Evolutionary conservation across 495 filamentous ascomycete genomes (phyloP).

Genomic region (Clavariopsis aquatica): DNA sequence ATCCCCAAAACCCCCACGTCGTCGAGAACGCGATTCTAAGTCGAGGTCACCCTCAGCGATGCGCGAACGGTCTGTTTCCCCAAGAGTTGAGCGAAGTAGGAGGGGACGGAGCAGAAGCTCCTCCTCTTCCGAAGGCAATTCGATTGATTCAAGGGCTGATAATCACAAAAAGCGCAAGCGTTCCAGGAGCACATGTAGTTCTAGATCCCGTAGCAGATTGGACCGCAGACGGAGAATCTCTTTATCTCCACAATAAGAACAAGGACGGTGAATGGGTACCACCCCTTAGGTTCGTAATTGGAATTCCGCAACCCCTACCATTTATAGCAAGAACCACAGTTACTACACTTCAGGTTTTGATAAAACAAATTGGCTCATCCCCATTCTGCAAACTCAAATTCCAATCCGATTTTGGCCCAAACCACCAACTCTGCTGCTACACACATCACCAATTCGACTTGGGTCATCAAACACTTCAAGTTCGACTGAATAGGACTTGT

Average conservation of each 20-base stretch:
- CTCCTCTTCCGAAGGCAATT: conserved; percentile 49
- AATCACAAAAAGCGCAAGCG: conserved; percentile 46
- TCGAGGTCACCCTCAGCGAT: conserved; percentile 47
- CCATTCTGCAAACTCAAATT: too few relatives aligned
- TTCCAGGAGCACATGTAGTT: not conserved
- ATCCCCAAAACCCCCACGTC: conserved; percentile 41
- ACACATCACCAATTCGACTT: too few relatives aligned
- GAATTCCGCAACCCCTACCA: not conserved
- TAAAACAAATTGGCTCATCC: not conserved
- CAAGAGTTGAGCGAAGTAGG: conserved; percentile 32
- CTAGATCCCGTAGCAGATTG: not conserved
- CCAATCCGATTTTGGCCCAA: too few relatives aligned
- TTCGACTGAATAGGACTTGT: not conserved
- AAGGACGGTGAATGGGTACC: too few relatives aligned
- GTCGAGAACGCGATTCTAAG: conserved; percentile 16
- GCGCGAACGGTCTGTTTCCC: conserved; percentile 50
- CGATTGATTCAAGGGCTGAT: conserved; percentile 53
- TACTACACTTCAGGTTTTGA: not conserved
- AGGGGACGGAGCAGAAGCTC: conserved; percentile 45
- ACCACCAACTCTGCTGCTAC: too few relatives aligned
- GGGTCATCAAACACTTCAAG: not conserved
- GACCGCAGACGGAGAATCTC: not conserved
- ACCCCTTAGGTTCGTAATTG: not conserved
- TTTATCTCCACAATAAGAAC: too few relatives aligned
- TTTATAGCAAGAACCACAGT: not conserved